Base-by-base conservation (phyloP, 257 asterid genomes). In the Ballota nigra region DNA sequence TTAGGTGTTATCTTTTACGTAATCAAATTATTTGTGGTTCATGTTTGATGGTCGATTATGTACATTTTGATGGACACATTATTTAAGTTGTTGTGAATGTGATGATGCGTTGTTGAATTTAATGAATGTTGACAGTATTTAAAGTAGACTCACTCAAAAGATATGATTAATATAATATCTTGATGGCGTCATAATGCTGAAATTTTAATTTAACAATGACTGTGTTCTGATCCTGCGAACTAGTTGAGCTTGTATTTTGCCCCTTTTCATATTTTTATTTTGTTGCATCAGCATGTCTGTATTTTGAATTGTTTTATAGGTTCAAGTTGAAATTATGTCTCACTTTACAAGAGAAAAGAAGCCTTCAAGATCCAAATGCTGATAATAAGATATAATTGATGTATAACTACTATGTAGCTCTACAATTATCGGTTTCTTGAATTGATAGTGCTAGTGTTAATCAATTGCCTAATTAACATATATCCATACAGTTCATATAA, bases 11-110 rank as follows among this genome's bases (percentile, higher is more conserved):
- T 41, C 55, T 69, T 9, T 60, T 81, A 43, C 68, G 22, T 53
- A 13, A 41, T 34, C 47, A 45, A 24, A 18, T 56, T 16, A 47
- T 28, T 49, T 33, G n/a, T n/a, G 15, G 43, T 51, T 71, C 61
- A 33, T 52, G 36, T 51, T 64, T 78, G 58, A 55, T 5, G 51
- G 49, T 22, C 57, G 55, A 24, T 60, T 66, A 68, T 65, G 68
- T 24, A 8, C 23, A 9, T 9, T 23, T 24, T 43, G 26, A 52
- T 52, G 58, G 58, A 16, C 24, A 51, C 34, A 15, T 63, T 40
- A 13, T 45, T 43, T 24, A 24, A 24, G 71, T 6, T 66, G 23
- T 65, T 65, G n/a, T 12, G 26, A 66, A 43, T 65, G n/a, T 12
- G 26, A 66, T 47, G 43, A 66, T 33, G 15, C 40, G 23, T 26